Evolutionary conservation across 2,329 filamentous ascomycete genomes (phyloP).

Genomic region (Aotearoamyces nothofagi): DNA sequence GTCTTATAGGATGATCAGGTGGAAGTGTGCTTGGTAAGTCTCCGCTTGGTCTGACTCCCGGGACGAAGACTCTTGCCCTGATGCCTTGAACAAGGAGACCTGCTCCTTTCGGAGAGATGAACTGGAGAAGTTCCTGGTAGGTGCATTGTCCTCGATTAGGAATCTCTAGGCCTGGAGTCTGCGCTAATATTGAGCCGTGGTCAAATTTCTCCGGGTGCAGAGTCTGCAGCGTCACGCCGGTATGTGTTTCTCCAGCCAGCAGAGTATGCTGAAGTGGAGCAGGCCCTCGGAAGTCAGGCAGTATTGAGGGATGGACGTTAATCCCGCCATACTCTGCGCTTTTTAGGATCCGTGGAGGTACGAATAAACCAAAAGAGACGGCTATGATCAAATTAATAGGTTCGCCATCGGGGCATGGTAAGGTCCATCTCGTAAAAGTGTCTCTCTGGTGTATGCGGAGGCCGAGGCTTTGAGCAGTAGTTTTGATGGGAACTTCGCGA

Average conservation of each 20-base stretch:
- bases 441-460: slow-evolving; percentile 61
- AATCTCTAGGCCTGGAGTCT: slow-evolving; percentile 46
- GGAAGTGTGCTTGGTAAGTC: slow-evolving; percentile 14
- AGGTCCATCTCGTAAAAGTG: slow-evolving; percentile 69
- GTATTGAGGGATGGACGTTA: slow-evolving; percentile 83
- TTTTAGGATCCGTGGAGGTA: slow-evolving; percentile 61
- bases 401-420: slow-evolving; percentile 29
- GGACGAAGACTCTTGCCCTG: slow-evolving; percentile 44
- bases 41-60: slow-evolving; percentile 30
- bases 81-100: slow-evolving; percentile 56
- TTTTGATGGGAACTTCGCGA: slow-evolving; percentile 46
- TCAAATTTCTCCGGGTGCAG: slow-evolving; percentile 67
- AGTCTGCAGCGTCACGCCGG: slow-evolving; percentile 78
- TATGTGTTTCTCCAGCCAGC: slow-evolving; percentile 39
- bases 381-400: slow-evolving; percentile 68
- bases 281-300: slow-evolving; percentile 75
- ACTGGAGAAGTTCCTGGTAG: slow-evolving; percentile 30
- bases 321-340: slow-evolving; percentile 68
- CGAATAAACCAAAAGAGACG: slow-evolving; percentile 86
- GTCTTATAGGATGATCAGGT: slow-evolving; percentile 17
- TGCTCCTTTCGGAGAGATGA: slow-evolving; percentile 51
- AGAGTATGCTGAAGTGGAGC: slow-evolving; percentile 81
- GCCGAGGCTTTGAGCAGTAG: slow-evolving; percentile 43
- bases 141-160: slow-evolving; percentile 29
- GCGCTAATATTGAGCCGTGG: slow-evolving; percentile 58